phyloP scores from a whole-genome alignment of 2,329 filamentous ascomycete species.

The Fusarium begoniae region DNA sequence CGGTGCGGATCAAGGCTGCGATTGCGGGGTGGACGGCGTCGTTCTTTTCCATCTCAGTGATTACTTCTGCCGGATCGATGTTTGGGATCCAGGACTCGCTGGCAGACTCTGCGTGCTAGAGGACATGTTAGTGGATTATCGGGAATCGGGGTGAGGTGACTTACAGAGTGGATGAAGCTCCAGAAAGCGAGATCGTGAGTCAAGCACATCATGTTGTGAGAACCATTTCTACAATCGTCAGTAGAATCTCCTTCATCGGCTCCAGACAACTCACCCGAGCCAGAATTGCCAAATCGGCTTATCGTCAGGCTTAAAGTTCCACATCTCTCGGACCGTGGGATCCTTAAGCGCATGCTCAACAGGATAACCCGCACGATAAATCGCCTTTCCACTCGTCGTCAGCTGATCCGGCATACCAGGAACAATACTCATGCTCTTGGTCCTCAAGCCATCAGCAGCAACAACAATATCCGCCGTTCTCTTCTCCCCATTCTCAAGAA shows the following conservation, averaged over 20 bases:
- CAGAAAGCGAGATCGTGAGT: slow-evolving; percentile 24
- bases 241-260: fast-evolving
- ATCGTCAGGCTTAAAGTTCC: slow-evolving; percentile 13
- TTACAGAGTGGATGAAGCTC: slow-evolving; percentile 29
- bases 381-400: slow-evolving; percentile 17
- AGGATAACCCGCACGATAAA: slow-evolving; percentile 21
- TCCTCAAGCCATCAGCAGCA: slow-evolving; percentile 14
- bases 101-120: slow-evolving; percentile 19
- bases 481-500: slow-evolving; percentile 26
- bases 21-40: slow-evolving; percentile 17
- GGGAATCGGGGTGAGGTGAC: fast-evolving
- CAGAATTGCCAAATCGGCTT: slow-evolving; percentile 29
- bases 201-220: slow-evolving; percentile 22
- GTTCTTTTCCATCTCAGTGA: slow-evolving; percentile 27
- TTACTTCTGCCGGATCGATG: slow-evolving; percentile 20
- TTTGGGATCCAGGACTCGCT: slow-evolving; percentile 28
- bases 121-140: fast-evolving
- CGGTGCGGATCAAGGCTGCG: slow-evolving; percentile 21
- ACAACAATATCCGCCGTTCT: slow-evolving; percentile 22
- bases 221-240: slow-evolving; percentile 8
- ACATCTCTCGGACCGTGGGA: slow-evolving; percentile 21
- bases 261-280: neutral
- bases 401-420: slow-evolving; percentile 17
- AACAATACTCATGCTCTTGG: slow-evolving; percentile 21
- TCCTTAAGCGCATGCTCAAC: slow-evolving; percentile 24